Percentiles rank a stretch among this genome's conserved stretches.
These are phyloP conservation scores for Castanospermum australe DNA, from an alignment of 306 rosid species.

Conservation along the genomic window DNA sequence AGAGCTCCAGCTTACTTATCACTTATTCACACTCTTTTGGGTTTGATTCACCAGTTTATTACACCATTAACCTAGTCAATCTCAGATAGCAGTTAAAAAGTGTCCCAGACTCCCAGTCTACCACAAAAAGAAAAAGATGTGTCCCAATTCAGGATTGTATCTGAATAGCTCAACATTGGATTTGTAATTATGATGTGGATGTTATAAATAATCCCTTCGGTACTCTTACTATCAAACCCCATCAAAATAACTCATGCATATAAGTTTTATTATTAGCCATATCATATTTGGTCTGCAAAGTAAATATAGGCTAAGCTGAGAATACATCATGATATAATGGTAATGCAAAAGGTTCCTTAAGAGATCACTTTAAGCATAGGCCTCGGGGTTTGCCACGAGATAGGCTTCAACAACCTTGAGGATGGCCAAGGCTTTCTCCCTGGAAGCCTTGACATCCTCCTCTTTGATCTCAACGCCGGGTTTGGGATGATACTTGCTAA, in stretches of 20 bases:
- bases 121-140: neutral
- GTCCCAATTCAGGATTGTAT: neutral
- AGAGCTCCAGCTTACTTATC: too few relatives aligned
- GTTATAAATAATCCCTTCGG: neutral
- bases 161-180: neutral
- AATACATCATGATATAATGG: neutral
- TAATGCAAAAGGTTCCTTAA: neutral
- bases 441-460: slow-evolving; percentile 35
- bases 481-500: slow-evolving; percentile 35
- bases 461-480: slow-evolving; percentile 43
- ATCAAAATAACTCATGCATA: neutral
- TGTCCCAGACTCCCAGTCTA: neutral
- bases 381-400: slow-evolving; percentile 38
- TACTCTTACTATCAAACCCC: neutral
- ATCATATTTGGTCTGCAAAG: slow-evolving; percentile 25
- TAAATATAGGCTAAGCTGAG: neutral
- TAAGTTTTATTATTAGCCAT: slow-evolving; percentile 36
- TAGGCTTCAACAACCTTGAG: slow-evolving; percentile 42
- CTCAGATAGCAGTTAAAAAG: neutral
- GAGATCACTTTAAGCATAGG: slow-evolving; percentile 32
- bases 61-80: neutral
- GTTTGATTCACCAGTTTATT: neutral
- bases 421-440: slow-evolving; percentile 24
- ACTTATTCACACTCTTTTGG: too few relatives aligned
- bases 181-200: neutral